Conservation (phyloP, 116 monocot species). For the Papilionanthe hybrid region DNA sequence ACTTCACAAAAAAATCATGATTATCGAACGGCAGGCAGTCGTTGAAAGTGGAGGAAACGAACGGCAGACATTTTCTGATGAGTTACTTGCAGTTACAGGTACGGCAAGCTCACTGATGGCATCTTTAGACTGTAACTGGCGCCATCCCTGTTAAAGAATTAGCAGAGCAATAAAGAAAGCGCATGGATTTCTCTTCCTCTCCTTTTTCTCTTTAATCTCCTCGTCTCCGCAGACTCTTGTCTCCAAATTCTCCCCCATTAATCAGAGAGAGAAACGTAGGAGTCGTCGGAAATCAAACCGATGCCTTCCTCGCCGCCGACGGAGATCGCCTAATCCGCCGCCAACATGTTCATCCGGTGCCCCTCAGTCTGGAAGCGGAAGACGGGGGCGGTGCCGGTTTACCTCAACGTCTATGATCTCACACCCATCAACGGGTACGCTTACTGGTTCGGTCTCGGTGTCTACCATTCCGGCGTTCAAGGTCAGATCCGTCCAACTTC, state of each 20-base stretch:
- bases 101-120: neutral
- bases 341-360: slow-evolving; percentile 8
- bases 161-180: neutral
- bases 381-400: slow-evolving; percentile 9
- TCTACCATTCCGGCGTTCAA: slow-evolving; percentile 13
- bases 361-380: slow-evolving; percentile 6
- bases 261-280: neutral
- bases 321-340: slow-evolving; percentile 3
- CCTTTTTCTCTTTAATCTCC: neutral
- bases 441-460: slow-evolving; percentile 12
- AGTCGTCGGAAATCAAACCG: neutral
- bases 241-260: neutral
- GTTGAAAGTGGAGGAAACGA: no score
- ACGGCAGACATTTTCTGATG: no score
- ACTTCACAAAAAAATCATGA: neutral
- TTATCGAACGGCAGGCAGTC: no score
- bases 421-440: slow-evolving; percentile 11
- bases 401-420: slow-evolving; percentile 12
- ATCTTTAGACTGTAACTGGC: neutral
- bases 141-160: neutral
- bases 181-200: neutral
- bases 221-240: neutral
- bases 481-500: neutral
- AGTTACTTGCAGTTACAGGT: neutral
- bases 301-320: neutral